A percentile compares a stretch with the other conserved stretches of the same genome.
These are phyloP conservation scores for Phaeoacremonium minimum DNA, from an alignment of 2,329 filamentous ascomycete species.

Conservation along the genomic window DNA sequence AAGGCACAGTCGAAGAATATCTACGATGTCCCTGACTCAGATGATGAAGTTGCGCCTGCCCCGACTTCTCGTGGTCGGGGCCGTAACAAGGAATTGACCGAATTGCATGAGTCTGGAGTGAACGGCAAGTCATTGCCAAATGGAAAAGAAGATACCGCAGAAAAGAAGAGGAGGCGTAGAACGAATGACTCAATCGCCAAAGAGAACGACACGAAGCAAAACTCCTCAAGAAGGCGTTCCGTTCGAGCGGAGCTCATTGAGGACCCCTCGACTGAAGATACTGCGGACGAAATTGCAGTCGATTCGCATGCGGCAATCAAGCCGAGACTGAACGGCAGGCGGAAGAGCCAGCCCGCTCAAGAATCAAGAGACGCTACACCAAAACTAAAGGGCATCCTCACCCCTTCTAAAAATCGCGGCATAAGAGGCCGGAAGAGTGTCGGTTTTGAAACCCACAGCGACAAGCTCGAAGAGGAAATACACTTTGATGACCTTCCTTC, in stretches of 20 bases:
- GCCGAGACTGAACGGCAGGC: constrained; percentile 6
- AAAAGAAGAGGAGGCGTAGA: too few species aligned
- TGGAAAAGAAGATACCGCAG: too few species aligned
- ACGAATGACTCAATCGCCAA: too few species aligned
- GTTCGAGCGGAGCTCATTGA: neutral
- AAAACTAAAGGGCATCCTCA: constrained; percentile 51
- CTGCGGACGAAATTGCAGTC: neutral
- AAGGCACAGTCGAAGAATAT: constrained; percentile 3
- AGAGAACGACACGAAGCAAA: neutral
- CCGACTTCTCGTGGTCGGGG: constrained; percentile 1
- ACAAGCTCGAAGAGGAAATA: constrained; percentile 34
- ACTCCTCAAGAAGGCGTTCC: neutral
- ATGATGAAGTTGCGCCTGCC: constrained; percentile 7
- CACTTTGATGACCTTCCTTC: constrained; percentile 49
- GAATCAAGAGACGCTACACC: constrained; percentile 11
- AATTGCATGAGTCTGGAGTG: neutral
- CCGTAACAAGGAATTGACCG: neutral
- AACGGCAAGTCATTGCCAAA: neutral
- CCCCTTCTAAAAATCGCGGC: constrained; percentile 41
- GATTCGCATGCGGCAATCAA: constrained; percentile 4
- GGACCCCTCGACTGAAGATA: constrained; percentile 1
- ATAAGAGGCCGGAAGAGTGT: constrained; percentile 48
- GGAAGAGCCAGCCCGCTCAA: constrained; percentile 8
- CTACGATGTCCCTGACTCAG: constrained; percentile 13
- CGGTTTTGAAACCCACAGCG: constrained; percentile 36